Percentiles rank a stretch among this genome's conserved stretches.
Conservation (phyloP, 75 land plant species). For the Sequoiadendron giganteum region DNA sequence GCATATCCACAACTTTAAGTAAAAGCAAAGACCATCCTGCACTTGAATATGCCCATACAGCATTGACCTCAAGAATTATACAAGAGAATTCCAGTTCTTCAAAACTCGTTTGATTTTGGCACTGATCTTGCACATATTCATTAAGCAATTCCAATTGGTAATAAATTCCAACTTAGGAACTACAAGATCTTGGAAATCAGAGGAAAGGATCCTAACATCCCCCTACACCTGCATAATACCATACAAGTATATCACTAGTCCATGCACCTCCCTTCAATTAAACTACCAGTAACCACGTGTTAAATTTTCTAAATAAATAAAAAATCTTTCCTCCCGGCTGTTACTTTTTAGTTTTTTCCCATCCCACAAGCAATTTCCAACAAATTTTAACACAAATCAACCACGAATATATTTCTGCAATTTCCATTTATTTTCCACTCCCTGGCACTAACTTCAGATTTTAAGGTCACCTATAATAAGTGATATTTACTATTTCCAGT, state of each 20-base stretch:
- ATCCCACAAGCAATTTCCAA: background rate
- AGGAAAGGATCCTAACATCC: background rate
- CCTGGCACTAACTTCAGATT: background rate
- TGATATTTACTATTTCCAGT: background rate
- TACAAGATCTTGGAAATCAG: background rate
- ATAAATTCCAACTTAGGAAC: background rate
- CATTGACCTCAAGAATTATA: background rate
- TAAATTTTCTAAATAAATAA: background rate
- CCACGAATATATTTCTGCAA: background rate
- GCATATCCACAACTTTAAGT: background rate
- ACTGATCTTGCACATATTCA: background rate
- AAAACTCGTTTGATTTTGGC: background rate
- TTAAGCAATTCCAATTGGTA: background rate
- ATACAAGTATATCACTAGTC: background rate
- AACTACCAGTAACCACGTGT: background rate
- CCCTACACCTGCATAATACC: background rate
- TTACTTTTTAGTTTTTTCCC: background rate
- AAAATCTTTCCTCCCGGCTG: background rate
- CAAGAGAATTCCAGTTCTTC: background rate
- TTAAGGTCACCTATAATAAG: background rate
- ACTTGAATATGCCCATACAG: background rate
- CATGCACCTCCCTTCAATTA: background rate
- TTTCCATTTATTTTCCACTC: background rate
- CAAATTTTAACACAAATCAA: conserved; percentile 1
- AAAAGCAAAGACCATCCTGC: background rate